These are phyloP conservation scores for Leccinum boreale DNA, from an alignment of 768 basidiomycete species.

Conservation along the genomic window DNA sequence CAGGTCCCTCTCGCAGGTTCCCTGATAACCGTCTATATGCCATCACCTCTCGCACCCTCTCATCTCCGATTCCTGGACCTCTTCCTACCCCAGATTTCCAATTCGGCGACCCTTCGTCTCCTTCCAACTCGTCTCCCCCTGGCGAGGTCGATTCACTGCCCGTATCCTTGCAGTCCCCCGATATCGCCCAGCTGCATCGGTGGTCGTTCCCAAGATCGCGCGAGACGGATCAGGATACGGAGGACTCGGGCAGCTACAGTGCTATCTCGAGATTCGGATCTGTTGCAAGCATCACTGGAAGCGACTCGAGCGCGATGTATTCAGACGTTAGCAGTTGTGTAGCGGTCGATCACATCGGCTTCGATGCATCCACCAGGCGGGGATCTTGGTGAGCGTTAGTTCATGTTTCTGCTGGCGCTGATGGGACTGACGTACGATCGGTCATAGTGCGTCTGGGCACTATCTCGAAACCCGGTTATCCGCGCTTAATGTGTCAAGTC, in stretches of 20 bases:
- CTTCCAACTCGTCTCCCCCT: conserved; percentile 49
- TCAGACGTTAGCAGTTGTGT: conserved; percentile 42
- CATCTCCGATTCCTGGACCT: conserved; percentile 49
- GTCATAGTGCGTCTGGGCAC: conserved; percentile 28
- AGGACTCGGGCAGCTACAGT: conserved; percentile 51
- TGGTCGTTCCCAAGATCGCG: conserved; percentile 43
- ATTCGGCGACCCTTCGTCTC: conserved; percentile 56
- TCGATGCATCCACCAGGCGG: conserved; percentile 33
- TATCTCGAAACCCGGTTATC: conserved; percentile 30
- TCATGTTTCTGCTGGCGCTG: conserved; percentile 18
- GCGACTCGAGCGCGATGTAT: conserved; percentile 53
- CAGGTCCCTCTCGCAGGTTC: conserved; percentile 20
- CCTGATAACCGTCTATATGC: conserved; percentile 50
- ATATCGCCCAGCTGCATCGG: conserved; percentile 33
- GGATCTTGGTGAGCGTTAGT: conserved; percentile 26
- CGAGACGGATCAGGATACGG: conserved; percentile 47
- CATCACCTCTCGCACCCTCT: conserved; percentile 45
- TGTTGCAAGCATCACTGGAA: conserved; percentile 56
- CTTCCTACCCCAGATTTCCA: conserved; percentile 61
- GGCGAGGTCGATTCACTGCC: conserved; percentile 38
- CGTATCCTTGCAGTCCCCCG: conserved; percentile 40
- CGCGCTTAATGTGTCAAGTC: conserved; percentile 28
- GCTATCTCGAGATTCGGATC: conserved; percentile 55
- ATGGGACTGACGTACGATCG: conserved; percentile 20
- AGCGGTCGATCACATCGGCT: conserved; percentile 29